phyloP scores from a whole-genome alignment of 2,329 filamentous ascomycete genomes.

The Trichoderma harzianum region DNA sequence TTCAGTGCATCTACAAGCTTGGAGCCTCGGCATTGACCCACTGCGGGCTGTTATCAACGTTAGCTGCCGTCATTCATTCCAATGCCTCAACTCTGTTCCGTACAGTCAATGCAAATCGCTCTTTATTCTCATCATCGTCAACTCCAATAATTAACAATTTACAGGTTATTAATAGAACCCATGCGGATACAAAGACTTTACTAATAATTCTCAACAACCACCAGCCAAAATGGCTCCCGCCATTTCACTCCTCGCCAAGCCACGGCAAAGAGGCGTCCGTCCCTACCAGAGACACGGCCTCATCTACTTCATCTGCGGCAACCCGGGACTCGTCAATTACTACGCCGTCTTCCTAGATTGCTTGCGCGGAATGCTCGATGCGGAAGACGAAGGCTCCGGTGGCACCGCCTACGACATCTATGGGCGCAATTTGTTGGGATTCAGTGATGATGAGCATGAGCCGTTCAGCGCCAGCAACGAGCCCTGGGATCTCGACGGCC shows the following conservation, averaged over 20 bases:
- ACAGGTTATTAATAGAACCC: background rate
- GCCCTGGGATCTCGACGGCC: constrained; percentile 52
- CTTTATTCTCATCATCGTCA: background rate
- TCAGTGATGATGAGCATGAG: constrained; percentile 50
- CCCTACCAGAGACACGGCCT: constrained; percentile 40
- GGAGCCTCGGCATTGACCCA: background rate
- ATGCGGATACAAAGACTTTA: background rate
- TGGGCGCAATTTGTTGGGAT: constrained; percentile 57
- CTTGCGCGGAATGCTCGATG: constrained; percentile 51
- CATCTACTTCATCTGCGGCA: constrained; percentile 72
- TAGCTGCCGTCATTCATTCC: background rate
- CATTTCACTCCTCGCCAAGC: constrained; percentile 31
- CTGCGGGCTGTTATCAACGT: background rate
- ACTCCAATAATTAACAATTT: background rate
- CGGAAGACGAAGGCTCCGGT: constrained; percentile 29
- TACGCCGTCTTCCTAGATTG: constrained; percentile 64
- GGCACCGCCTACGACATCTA: constrained; percentile 50
- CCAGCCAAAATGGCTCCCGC: constrained; percentile 23
- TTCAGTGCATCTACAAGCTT: background rate
- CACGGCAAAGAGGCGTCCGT: constrained; percentile 16
- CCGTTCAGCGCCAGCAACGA: constrained; percentile 40
- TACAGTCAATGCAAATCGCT: background rate
- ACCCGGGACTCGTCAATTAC: constrained; percentile 72
- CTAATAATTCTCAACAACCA: background rate
- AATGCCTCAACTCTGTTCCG: background rate